Conservation (phyloP, 768 basidiomycete genomes). For the Trametes cingulata region DNA sequence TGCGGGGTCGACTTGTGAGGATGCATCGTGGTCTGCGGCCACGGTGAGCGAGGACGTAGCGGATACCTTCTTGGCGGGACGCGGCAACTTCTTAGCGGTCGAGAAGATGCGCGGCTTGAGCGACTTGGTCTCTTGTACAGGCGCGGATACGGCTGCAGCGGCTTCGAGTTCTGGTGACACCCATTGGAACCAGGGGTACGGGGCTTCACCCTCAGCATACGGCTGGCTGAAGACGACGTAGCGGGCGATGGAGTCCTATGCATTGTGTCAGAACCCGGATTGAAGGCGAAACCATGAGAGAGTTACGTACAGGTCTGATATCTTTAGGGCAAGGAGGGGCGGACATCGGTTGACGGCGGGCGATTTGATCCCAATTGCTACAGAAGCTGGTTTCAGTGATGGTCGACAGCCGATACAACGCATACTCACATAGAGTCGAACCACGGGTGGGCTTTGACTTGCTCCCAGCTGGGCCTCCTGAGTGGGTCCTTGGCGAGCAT, state of each 20-base stretch:
- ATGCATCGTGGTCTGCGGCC: not conserved
- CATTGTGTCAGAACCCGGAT: not conserved
- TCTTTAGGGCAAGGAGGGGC: not conserved
- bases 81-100: not conserved
- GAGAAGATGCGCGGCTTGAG: not conserved
- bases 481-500: slow-evolving; percentile 3
- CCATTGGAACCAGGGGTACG: slow-evolving; percentile 3
- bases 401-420: not conserved
- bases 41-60: not conserved
- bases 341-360: not conserved
- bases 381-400: not conserved
- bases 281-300: not conserved
- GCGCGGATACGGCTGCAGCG: not conserved
- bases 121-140: not conserved
- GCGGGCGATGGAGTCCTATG: not conserved
- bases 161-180: not conserved
- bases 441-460: slow-evolving; percentile 8
- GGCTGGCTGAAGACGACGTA: not conserved
- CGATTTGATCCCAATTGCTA: slow-evolving; percentile 6
- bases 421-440: slow-evolving; percentile 4
- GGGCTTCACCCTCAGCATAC: not conserved
- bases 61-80: not conserved
- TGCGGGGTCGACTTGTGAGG: not conserved
- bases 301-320: not conserved
- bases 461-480: slow-evolving; percentile 2